Evolutionary conservation across 1,284 basidiomycete genomes (phyloP).

Genomic region (Ceratobasidium sp.): DNA sequence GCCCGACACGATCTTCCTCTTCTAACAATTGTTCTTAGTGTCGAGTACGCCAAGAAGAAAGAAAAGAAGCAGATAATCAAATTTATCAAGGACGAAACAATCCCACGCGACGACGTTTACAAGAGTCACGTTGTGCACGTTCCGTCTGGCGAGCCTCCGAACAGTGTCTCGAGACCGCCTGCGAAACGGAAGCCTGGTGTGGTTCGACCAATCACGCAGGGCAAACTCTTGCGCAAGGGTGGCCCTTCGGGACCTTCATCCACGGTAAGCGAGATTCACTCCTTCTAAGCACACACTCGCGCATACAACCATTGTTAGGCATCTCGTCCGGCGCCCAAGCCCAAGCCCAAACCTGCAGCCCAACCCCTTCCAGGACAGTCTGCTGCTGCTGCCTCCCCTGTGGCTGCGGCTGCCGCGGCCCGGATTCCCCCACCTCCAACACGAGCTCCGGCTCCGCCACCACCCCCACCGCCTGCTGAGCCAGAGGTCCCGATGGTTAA

Average conservation of each 20-base stretch:
- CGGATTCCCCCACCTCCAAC: constrained; percentile 59
- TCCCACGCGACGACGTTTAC: constrained; percentile 84
- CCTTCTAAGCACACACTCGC: background rate
- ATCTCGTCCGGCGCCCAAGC: constrained; percentile 43
- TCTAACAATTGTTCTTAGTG: constrained; percentile 55
- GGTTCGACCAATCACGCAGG: constrained; percentile 82
- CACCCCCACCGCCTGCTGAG: constrained; percentile 62
- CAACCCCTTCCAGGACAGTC: constrained; percentile 63
- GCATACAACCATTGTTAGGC: constrained; percentile 11
- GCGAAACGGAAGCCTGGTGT: constrained; percentile 86
- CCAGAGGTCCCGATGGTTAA: constrained; percentile 80
- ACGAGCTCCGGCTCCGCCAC: constrained; percentile 56
- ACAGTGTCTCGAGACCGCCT: constrained; percentile 80
- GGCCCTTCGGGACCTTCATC: constrained; percentile 62
- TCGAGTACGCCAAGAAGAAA: constrained; percentile 95
- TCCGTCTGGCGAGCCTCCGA: constrained; percentile 83
- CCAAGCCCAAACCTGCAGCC: constrained; percentile 64
- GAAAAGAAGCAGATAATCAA: constrained; percentile 92
- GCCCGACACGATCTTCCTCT: constrained; percentile 1
- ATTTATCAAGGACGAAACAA: constrained; percentile 87
- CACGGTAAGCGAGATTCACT: constrained; percentile 52
- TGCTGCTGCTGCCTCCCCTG: constrained; percentile 21
- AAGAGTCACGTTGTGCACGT: constrained; percentile 94
- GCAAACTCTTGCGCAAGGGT: constrained; percentile 79
- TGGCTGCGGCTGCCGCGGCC: constrained; percentile 47